Evolutionary conservation across 2,329 filamentous ascomycete species (phyloP).

Genomic region (Atkinsonella texensis): DNA sequence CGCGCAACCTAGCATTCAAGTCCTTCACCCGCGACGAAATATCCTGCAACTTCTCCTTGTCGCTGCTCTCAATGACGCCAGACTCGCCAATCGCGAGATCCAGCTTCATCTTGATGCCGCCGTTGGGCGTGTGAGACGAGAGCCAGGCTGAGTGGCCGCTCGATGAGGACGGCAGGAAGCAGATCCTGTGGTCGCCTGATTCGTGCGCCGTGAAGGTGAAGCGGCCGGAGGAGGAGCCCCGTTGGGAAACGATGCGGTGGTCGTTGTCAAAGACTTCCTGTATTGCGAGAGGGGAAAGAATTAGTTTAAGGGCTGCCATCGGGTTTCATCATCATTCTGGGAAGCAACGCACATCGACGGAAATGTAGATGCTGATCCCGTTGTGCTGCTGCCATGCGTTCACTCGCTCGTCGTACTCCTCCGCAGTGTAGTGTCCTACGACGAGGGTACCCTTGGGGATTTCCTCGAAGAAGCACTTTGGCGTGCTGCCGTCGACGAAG

Average conservation of each 20-base stretch:
- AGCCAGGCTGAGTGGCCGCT: constrained; percentile 62
- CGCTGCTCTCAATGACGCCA: constrained; percentile 81
- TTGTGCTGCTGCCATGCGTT: constrained; percentile 60
- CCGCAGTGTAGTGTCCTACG: constrained; percentile 80
- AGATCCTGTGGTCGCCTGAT: constrained; percentile 89
- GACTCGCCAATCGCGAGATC: constrained; percentile 94
- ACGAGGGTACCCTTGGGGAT: constrained; percentile 95
- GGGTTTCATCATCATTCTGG: no score
- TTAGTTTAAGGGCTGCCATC: background rate
- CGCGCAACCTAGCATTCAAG: constrained; percentile 73
- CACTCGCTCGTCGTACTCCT: constrained; percentile 65
- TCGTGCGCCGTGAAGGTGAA: constrained; percentile 96
- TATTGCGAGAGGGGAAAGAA: background rate
- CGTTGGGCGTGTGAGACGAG: constrained; percentile 48
- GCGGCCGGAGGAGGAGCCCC: constrained; percentile 60
- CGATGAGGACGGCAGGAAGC: constrained; percentile 75
- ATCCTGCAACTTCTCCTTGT: constrained; percentile 87
- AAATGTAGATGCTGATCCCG: constrained; percentile 74
- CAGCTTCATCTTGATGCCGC: constrained; percentile 71
- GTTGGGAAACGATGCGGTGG: constrained; percentile 87
- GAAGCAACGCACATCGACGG: constrained; percentile 56
- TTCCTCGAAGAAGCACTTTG: constrained; percentile 98
- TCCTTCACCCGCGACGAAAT: constrained; percentile 82
- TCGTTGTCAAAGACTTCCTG: constrained; percentile 93
- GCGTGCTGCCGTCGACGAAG: constrained; percentile 74